Percentiles rank a stretch among this genome's conserved stretches.
Evolutionary conservation across 2,329 filamentous ascomycete species (phyloP).

Genomic region (Penicillium aurantiogriseum): DNA sequence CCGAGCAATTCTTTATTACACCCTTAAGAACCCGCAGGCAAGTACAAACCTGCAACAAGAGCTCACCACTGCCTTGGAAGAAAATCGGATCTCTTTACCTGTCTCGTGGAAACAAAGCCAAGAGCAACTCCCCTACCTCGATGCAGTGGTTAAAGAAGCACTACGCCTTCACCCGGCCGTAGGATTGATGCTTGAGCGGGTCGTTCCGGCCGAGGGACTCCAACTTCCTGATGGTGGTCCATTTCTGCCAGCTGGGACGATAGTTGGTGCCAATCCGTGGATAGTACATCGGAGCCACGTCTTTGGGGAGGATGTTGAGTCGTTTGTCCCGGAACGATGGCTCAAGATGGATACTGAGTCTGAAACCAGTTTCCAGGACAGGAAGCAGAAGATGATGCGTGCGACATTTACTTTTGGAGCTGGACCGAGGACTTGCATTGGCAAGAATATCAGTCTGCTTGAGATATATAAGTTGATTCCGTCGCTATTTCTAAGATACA

Average conservation of each 20-base stretch:
- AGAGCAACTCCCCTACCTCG: slow-evolving; percentile 28
- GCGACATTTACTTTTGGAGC: slow-evolving; percentile 49
- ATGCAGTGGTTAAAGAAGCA: slow-evolving; percentile 31
- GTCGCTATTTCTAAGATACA: slow-evolving; percentile 42
- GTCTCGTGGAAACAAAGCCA: slow-evolving; percentile 29
- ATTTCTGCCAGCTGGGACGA: slow-evolving; percentile 27
- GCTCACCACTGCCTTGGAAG: slow-evolving; percentile 40
- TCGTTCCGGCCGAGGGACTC: slow-evolving; percentile 24
- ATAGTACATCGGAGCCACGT: slow-evolving; percentile 27
- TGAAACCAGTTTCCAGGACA: slow-evolving; percentile 10
- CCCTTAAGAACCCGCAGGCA: slow-evolving; percentile 25
- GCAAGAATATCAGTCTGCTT: slow-evolving; percentile 54
- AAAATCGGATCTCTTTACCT: slow-evolving; percentile 14
- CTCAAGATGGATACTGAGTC: slow-evolving; percentile 17
- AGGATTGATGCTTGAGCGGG: slow-evolving; percentile 25
- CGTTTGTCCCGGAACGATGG: slow-evolving; percentile 27
- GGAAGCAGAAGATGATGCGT: slow-evolving; percentile 23
- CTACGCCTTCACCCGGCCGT: slow-evolving; percentile 28
- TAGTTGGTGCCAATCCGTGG: slow-evolving; percentile 36
- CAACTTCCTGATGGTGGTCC: slow-evolving; percentile 22
- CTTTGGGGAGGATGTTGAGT: slow-evolving; percentile 24
- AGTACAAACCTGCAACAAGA: slow-evolving; percentile 48
- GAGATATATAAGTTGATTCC: slow-evolving; percentile 62
- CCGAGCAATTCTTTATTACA: slow-evolving; percentile 34
- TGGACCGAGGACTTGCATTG: slow-evolving; percentile 55